phyloP scores from a whole-genome alignment of 805 yeast genomes.

The Candida sanyiensis region DNA sequence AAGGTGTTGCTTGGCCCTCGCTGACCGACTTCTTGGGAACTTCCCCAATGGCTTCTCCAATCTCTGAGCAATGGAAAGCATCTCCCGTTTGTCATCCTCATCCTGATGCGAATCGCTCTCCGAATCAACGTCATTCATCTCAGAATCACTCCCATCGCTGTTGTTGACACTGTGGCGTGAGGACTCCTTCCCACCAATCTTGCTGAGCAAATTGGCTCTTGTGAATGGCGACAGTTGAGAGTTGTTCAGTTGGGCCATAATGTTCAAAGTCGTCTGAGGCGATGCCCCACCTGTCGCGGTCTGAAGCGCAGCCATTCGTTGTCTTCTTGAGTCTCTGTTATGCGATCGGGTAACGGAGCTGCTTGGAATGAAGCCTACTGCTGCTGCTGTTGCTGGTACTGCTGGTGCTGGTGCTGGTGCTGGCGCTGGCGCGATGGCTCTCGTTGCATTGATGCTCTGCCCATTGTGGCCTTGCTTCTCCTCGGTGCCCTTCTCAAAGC shows the following conservation, averaged over 20 bases:
- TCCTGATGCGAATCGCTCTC: constrained; percentile 19
- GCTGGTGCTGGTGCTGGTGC: too few relatives aligned
- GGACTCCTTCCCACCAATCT: constrained; percentile 11
- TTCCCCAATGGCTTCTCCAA: neutral
- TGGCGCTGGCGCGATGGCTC: too few relatives aligned
- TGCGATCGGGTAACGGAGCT: too few relatives aligned
- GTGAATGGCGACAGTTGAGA: constrained; percentile 22
- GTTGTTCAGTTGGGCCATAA: constrained; percentile 8
- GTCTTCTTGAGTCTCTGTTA: constrained; percentile 4
- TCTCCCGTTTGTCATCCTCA: constrained; percentile 14
- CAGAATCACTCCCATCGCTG: constrained; percentile 24
- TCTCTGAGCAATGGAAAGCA: constrained; percentile 7
- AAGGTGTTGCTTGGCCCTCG: too few relatives aligned
- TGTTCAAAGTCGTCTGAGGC: constrained; percentile 6
- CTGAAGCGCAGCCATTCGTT: neutral
- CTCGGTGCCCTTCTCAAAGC: constrained; percentile 8
- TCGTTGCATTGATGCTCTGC: too few relatives aligned
- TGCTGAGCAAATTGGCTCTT: constrained; percentile 19
- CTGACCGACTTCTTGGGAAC: constrained; percentile 1
- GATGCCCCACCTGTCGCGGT: constrained; percentile 1
- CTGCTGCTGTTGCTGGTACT: too few relatives aligned
- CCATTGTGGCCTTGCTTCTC: neutral
- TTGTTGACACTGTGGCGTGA: constrained; percentile 5
- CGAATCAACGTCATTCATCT: constrained; percentile 25
- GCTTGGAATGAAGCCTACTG: too few relatives aligned